These are phyloP conservation scores for Elymus sibiricus DNA, from an alignment of 176 grass and related monocot genomes.

Conservation along the genomic window DNA sequence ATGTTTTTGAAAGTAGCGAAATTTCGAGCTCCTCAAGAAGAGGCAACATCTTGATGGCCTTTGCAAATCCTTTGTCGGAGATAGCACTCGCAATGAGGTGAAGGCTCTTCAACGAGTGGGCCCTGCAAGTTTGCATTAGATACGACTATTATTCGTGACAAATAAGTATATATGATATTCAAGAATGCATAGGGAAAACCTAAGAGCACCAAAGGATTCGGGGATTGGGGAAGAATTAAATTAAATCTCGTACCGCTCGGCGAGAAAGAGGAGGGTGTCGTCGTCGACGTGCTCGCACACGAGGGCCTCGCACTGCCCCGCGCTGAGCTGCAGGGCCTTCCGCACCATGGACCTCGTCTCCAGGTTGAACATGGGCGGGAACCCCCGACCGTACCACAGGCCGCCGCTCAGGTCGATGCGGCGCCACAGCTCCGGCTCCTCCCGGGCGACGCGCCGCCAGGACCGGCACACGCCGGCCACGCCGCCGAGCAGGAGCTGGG, in stretches of 20 bases:
- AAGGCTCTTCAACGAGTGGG: neutral
- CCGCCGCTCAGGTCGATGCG: neutral
- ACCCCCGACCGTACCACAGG: neutral
- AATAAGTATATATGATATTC: neutral
- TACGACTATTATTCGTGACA: neutral
- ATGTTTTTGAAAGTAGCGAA: neutral
- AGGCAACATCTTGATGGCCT: neutral
- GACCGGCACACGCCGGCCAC: neutral
- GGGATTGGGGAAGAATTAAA: neutral
- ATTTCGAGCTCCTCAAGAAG: neutral
- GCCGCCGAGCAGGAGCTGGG: neutral
- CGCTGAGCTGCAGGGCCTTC: neutral
- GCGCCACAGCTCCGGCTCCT: slow-evolving; percentile 23
- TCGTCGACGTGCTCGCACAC: neutral
- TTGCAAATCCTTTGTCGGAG: neutral
- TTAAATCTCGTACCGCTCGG: neutral
- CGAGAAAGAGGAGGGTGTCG: neutral
- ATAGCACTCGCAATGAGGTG: neutral
- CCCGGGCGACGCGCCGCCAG: neutral
- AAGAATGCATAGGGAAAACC: neutral
- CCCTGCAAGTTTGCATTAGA: neutral
- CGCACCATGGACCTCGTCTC: neutral
- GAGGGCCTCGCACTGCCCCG: neutral
- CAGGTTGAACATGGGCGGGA: neutral
- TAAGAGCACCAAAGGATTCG: neutral